Base-by-base conservation (phyloP, 2,329 filamentous ascomycete genomes). In the Xylariaceae sp. region DNA sequence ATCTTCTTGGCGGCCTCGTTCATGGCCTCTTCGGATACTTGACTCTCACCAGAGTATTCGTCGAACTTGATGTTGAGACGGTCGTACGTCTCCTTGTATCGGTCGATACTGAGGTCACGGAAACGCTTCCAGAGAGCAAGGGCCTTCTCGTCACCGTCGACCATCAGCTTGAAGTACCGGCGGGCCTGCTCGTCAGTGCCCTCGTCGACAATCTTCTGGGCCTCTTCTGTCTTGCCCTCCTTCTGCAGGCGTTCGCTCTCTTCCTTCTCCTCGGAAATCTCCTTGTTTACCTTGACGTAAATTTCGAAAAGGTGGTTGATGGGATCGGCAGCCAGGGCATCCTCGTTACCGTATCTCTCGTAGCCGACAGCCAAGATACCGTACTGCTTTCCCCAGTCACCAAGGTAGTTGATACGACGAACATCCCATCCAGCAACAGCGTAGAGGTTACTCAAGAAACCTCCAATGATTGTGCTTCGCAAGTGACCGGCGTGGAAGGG, bases 321-420 rank as follows among this genome's bases (percentile, higher is more conserved):
- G 1, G 88, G 87, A 67, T 90, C 86, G 53, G 78, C 77, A 51
- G 80, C 73, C 9, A 90, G 76, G 60, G 82, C 80, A 55, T 87
- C 82, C 67, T 90, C 86, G 51, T 78, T 82, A 1, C 88, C 88
- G 65, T 85, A 90, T 63, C 60, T 59, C 48, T 63, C 58, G 73
- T 85, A 92, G 0, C 86, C 88, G 37, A 88, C 78, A 5, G 86
- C 86, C 48, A 91, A 74, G 7, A 91, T 79, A 60, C 81, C 81
- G 52, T 82, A 88, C 68, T 89, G 87, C 73, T 88, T 89, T 23
- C 88, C 88, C 88, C 88, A 92, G 71, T 92, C 88, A 41, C 88
- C 88, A 0, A 91, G 79, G 69, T 91, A 92, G 74, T 91, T 91
- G 77, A 91, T 81, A 23, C 84, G 79, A 50, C 84, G 73, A 0